phyloP scores from a whole-genome alignment of 495 filamentous ascomycete species.

The Podospora tetraspora region DNA sequence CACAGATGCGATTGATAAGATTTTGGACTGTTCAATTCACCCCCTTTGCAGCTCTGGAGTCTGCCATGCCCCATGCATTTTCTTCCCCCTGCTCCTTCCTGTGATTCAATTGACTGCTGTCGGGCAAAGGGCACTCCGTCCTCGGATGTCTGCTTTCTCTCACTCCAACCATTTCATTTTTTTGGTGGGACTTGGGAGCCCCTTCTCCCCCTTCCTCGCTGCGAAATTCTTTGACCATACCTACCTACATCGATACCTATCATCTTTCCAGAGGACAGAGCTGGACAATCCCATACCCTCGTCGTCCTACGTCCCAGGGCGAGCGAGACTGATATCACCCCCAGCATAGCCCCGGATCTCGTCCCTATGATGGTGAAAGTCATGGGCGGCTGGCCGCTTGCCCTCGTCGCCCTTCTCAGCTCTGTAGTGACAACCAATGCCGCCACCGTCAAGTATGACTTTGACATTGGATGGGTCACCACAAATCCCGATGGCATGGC shows the following conservation, averaged over 20 bases:
- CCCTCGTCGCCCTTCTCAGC: slow-evolving; percentile 14
- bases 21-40: neutral
- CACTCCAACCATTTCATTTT: neutral
- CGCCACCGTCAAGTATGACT: slow-evolving; percentile 68
- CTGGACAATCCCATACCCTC: neutral
- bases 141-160: neutral
- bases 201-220: neutral
- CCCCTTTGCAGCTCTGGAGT: neutral
- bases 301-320: neutral
- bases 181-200: neutral
- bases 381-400: neutral
- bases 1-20: neutral
- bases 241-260: neutral
- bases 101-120: neutral
- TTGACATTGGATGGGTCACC: slow-evolving; percentile 73
- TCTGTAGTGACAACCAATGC: slow-evolving; percentile 23
- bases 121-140: neutral
- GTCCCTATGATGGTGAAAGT: slow-evolving; percentile 6
- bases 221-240: neutral
- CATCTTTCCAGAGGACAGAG: neutral
- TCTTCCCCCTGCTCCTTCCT: neutral
- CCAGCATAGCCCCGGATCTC: neutral
- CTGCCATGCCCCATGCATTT: neutral
- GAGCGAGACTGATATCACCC: neutral
- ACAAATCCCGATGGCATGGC: slow-evolving; percentile 73